Evolutionary conservation across 306 rosid species (phyloP).

Genomic region (Medicago arabica): DNA sequence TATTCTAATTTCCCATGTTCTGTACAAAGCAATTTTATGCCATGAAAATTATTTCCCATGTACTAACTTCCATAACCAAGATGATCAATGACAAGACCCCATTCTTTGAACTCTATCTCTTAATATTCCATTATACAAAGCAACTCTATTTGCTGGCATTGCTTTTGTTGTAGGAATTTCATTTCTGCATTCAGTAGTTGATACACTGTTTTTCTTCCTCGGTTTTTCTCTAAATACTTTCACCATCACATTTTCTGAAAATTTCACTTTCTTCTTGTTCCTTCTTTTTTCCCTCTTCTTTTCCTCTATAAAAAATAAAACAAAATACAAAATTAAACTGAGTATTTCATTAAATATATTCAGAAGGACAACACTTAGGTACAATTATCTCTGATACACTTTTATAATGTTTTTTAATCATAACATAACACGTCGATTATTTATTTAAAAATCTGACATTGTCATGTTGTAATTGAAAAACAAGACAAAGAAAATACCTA

Average conservation of each 20-base stretch:
- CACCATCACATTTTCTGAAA: slow-evolving; percentile 75
- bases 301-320: slow-evolving; percentile 34
- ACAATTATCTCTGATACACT: neutral
- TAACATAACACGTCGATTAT: neutral
- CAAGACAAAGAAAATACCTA: neutral
- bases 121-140: slow-evolving; percentile 52
- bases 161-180: slow-evolving; percentile 9
- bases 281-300: slow-evolving; percentile 53
- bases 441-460: neutral
- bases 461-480: neutral
- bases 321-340: neutral
- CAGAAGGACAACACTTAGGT: neutral
- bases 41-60: slow-evolving; percentile 18
- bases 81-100: slow-evolving; percentile 44
- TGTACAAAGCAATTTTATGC: neutral
- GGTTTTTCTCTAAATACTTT: slow-evolving; percentile 48
- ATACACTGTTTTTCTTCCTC: slow-evolving; percentile 44
- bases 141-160: slow-evolving; percentile 53
- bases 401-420: neutral
- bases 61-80: neutral
- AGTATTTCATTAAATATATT: neutral
- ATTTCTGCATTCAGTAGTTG: slow-evolving; percentile 17
- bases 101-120: slow-evolving; percentile 47
- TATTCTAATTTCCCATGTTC: too few species aligned
- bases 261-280: slow-evolving; percentile 70